Evolutionary conservation across 768 basidiomycete species (phyloP).

Genomic region (Agaricus sinodeliciosus): DNA sequence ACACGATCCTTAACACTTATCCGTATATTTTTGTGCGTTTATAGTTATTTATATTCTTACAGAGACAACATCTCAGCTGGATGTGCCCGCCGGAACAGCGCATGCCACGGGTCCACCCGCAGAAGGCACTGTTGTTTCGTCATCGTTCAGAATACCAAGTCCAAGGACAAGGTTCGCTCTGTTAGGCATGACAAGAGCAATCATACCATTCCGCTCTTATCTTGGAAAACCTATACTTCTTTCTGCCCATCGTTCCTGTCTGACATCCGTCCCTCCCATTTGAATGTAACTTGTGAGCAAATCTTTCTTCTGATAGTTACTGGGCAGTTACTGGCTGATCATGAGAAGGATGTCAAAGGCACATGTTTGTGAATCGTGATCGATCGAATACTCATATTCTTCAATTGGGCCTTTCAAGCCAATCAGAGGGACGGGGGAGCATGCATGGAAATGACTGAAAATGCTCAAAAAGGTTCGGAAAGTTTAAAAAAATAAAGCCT

Average conservation of each 20-base stretch:
- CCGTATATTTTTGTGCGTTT: conserved; percentile 1
- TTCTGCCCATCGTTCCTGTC: not conserved
- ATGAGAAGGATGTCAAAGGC: too few species aligned
- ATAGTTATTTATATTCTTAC: not conserved
- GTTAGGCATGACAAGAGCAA: not conserved
- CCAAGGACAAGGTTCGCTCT: not conserved
- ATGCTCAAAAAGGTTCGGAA: too few species aligned
- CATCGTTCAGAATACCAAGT: not conserved
- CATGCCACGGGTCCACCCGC: too few species aligned
- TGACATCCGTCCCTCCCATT: not conserved
- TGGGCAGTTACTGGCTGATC: too few species aligned
- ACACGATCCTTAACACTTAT: conserved; percentile 5
- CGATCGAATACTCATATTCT: too few species aligned
- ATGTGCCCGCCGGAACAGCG: not conserved
- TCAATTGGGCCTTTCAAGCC: too few species aligned
- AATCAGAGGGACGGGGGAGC: too few species aligned
- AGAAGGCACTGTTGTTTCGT: too few species aligned
- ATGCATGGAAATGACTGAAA: too few species aligned
- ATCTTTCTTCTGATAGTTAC: conserved; percentile 2
- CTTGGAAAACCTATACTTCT: not conserved
- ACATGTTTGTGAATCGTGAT: too few species aligned
- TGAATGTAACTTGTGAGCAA: not conserved
- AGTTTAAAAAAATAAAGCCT: too few species aligned
- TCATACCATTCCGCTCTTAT: not conserved
- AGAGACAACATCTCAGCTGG: not conserved